phyloP scores from a whole-genome alignment of 1,284 basidiomycete genomes.

The Melampsora larici-populina region DNA sequence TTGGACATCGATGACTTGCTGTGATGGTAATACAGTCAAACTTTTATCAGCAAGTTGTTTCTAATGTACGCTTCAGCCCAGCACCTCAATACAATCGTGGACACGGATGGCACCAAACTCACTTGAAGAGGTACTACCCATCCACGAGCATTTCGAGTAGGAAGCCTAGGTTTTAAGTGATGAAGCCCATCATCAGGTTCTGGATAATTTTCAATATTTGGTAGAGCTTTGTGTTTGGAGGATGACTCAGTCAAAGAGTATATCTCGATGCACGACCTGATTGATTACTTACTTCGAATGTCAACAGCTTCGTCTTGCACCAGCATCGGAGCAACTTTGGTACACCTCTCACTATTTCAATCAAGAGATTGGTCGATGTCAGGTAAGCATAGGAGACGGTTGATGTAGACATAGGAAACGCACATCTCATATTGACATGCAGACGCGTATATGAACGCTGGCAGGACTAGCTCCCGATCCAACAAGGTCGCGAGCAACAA shows the following conservation, averaged over 20 bases:
- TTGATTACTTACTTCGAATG: not conserved
- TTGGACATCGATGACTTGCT: constrained; percentile 3
- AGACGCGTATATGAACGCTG: constrained; percentile 4
- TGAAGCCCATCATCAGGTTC: constrained; percentile 7
- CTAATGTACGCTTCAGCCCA: not conserved
- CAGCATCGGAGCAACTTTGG: constrained; percentile 3
- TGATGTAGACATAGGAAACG: not conserved
- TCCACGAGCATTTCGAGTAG: not conserved
- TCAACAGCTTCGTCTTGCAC: constrained; percentile 2
- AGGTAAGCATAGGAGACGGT: too few species aligned
- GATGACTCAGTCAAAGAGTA: not conserved
- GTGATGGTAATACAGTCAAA: not conserved
- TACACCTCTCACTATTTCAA: not conserved
- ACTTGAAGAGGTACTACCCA: constrained; percentile 2
- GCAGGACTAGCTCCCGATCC: constrained; percentile 1
- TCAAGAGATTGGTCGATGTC: not conserved
- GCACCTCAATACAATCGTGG: not conserved
- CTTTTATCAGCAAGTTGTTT: not conserved
- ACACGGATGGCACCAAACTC: not conserved
- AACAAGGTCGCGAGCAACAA: not conserved
- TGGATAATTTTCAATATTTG: not conserved
- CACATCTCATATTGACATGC: constrained; percentile 1
- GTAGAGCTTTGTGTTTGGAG: not conserved
- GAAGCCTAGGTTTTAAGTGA: not conserved
- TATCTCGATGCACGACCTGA: not conserved